Evolutionary conservation across 495 filamentous ascomycete genomes (phyloP).

Genomic region (Penicillium argentinense): DNA sequence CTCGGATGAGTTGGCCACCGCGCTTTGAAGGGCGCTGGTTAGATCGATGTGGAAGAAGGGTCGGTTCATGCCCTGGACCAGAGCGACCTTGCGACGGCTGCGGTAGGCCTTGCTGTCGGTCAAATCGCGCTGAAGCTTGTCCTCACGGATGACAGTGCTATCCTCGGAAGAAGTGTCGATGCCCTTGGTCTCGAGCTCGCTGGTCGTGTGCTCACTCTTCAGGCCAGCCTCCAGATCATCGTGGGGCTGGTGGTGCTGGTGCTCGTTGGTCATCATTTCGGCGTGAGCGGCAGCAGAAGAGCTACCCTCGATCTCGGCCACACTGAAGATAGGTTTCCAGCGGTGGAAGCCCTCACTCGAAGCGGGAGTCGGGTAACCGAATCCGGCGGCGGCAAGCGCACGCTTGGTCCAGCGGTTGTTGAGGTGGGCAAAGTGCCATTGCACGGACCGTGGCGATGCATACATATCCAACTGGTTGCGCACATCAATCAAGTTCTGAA

Average conservation of each 20-base stretch:
- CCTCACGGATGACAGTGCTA: conserved; percentile 32
- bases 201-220: conserved; percentile 28
- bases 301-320: conserved; percentile 80
- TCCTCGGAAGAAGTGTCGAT: conserved; percentile 31
- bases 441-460: conserved; percentile 76
- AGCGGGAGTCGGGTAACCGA: conserved; percentile 79
- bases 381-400: conserved; percentile 86
- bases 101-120: conserved; percentile 47
- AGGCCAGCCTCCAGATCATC: conserved; percentile 41
- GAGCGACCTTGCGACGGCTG: conserved; percentile 50
- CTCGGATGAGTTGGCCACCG: conserved; percentile 64
- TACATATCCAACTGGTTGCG: conserved; percentile 96
- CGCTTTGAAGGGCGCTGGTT: conserved; percentile 87
- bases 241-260: conserved; percentile 38
- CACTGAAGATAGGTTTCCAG: conserved; percentile 96
- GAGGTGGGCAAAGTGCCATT: conserved; percentile 96
- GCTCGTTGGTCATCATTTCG: conserved; percentile 58
- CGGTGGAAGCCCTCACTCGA: conserved; percentile 56
- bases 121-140: conserved; percentile 48
- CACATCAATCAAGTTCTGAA: conserved; percentile 95
- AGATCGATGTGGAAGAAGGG: conserved; percentile 95
- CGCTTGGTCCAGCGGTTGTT: conserved; percentile 98
- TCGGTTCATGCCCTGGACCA: conserved; percentile 81
- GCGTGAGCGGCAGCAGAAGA: conserved; percentile 65
- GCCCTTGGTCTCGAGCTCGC: conserved; percentile 30